phyloP scores from a whole-genome alignment of 192 early-diverging fungal genomes.

The Entrophospora sp. region DNA sequence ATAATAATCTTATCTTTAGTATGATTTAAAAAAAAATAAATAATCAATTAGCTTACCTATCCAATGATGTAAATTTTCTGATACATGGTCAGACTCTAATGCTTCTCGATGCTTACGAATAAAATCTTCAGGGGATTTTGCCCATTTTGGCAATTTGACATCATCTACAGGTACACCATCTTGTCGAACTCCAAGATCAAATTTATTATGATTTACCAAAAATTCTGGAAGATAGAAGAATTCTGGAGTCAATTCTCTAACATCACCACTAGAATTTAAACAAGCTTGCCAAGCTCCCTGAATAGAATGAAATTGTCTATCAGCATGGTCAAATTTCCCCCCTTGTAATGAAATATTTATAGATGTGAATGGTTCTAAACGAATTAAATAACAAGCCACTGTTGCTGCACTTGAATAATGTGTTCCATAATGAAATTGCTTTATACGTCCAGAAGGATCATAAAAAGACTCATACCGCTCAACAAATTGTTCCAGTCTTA shows the following conservation, averaged over 20 bases:
- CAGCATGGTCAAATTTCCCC: conserved; percentile 69
- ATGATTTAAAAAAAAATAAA: too few relatives aligned
- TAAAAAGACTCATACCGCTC: conserved; percentile 41
- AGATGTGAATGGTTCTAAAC: conserved; percentile 74
- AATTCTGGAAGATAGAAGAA: conserved; percentile 89
- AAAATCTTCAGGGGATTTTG: conserved; percentile 69
- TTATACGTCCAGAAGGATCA: conserved; percentile 29
- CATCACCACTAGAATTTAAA: conserved; percentile 49
- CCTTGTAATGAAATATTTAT: conserved; percentile 35
- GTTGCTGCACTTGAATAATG: conserved; percentile 84
- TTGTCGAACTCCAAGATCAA: conserved; percentile 38
- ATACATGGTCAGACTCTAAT: conserved; percentile 66
- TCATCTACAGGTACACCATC: conserved; percentile 22
- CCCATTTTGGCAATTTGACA: conserved; percentile 67
- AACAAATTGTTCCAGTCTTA: conserved; percentile 46
- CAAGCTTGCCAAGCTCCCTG: conserved; percentile 52
- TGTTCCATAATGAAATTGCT: conserved; percentile 79
- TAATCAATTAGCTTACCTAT: too few relatives aligned
- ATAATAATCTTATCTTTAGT: too few relatives aligned
- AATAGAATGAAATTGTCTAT: conserved; percentile 63
- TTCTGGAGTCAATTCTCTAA: conserved; percentile 86
- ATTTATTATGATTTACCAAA: conserved; percentile 51
- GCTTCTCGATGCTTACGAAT: conserved; percentile 73
- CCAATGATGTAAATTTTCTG: conserved; percentile 70
- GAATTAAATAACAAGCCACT: conserved; percentile 71